Conservation (phyloP, 768 basidiomycete genomes). For the Mycena sanguinolenta region DNA sequence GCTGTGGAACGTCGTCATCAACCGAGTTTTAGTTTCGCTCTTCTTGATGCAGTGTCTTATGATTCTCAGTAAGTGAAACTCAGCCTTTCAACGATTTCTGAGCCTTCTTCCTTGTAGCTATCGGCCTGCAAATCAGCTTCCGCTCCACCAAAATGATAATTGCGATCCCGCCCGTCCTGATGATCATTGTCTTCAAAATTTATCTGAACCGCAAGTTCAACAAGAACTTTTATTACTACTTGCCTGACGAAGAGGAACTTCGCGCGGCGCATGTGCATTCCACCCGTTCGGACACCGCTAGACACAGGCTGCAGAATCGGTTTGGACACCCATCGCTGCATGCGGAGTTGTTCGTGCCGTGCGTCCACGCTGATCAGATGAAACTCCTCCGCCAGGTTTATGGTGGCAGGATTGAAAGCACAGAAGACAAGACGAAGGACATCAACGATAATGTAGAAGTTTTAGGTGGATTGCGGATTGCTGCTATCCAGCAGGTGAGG, state of each 20-base stretch:
- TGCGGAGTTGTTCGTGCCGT: constrained; percentile 76
- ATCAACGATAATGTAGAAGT: constrained; percentile 23
- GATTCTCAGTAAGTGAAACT: constrained; percentile 79
- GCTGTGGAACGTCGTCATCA: constrained; percentile 84
- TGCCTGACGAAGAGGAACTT: constrained; percentile 76
- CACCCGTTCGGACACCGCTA: constrained; percentile 67
- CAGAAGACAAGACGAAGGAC: constrained; percentile 7
- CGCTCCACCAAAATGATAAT: constrained; percentile 72
- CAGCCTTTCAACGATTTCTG: too few species aligned
- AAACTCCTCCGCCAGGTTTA: constrained; percentile 26
- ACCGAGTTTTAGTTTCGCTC: constrained; percentile 75
- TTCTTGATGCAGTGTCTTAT: constrained; percentile 84
- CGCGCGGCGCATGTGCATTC: constrained; percentile 72
- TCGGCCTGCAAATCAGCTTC: constrained; percentile 76
- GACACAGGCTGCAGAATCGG: constrained; percentile 77
- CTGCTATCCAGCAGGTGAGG: constrained; percentile 40
- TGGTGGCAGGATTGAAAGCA: constrained; percentile 29
- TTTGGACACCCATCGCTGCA: constrained; percentile 89
- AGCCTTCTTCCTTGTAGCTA: constrained; percentile 57
- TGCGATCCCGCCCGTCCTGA: constrained; percentile 77
- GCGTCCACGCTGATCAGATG: constrained; percentile 63
- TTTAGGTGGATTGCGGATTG: constrained; percentile 40
- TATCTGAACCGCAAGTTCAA: constrained; percentile 73
- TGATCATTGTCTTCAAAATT: constrained; percentile 79
- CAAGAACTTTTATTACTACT: constrained; percentile 75